Evolutionary conservation across 495 filamentous ascomycete genomes (phyloP).

Genomic region (Pseudevernia furfuracea): DNA sequence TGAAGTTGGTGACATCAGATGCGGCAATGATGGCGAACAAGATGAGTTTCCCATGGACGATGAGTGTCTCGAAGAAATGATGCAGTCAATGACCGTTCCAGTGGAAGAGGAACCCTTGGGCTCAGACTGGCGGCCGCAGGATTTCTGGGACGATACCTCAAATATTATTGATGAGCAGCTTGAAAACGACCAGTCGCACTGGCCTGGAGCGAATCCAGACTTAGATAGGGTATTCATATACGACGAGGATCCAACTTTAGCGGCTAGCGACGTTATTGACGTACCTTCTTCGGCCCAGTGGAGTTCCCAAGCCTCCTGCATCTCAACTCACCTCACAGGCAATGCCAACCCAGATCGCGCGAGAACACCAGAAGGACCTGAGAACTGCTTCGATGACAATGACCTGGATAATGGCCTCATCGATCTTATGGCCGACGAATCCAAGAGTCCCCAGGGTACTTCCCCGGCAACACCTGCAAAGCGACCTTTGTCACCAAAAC

Average conservation of each 20-base stretch:
- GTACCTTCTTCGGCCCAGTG: background rate
- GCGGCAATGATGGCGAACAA: constrained; percentile 13
- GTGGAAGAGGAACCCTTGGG: background rate
- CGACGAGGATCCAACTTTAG: background rate
- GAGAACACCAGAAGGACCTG: background rate
- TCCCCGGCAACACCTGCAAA: constrained; percentile 9
- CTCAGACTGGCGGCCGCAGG: constrained; percentile 1
- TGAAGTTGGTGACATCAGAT: background rate
- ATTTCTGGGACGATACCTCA: background rate
- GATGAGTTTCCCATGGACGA: constrained; percentile 28
- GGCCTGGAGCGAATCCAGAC: background rate
- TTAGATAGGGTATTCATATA: background rate
- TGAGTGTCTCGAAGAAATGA: constrained; percentile 23
- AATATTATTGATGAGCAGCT: background rate
- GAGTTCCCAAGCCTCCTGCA: constrained; percentile 3
- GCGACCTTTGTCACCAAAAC: constrained; percentile 3
- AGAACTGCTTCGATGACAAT: constrained; percentile 16
- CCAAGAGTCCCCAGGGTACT: background rate
- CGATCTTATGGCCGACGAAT: background rate
- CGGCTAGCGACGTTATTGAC: too few relatives aligned
- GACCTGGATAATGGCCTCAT: constrained; percentile 13
- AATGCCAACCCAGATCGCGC: background rate
- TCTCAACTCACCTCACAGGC: constrained; percentile 10
- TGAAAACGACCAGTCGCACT: background rate
- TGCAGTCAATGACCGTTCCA: constrained; percentile 19